These are phyloP conservation scores for Cercospora beticola DNA, from an alignment of 2,329 filamentous ascomycete species.

Conservation along the genomic window DNA sequence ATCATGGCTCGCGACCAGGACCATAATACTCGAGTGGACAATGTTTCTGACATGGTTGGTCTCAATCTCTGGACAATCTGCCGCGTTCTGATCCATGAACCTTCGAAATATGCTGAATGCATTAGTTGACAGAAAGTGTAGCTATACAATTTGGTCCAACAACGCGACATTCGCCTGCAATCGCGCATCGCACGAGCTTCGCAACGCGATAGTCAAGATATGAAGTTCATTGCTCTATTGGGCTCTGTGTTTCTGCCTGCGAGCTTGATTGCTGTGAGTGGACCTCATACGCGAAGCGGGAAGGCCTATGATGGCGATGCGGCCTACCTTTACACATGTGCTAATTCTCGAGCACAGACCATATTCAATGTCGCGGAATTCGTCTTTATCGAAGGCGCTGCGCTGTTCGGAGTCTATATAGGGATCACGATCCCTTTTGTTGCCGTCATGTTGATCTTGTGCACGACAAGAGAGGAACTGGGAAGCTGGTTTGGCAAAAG, in stretches of 20 bases:
- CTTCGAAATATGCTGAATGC: no score
- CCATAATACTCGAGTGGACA: background rate
- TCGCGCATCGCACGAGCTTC: conserved; percentile 22
- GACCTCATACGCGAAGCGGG: background rate
- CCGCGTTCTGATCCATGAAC: background rate
- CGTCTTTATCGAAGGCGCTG: conserved; percentile 19
- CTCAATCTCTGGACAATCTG: background rate
- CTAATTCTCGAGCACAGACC: conserved; percentile 19
- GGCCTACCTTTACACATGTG: conserved; percentile 5
- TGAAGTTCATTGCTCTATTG: conserved; percentile 28
- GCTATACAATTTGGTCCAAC: conserved; percentile 25
- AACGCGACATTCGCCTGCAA: conserved; percentile 23
- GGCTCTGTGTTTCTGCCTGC: conserved; percentile 29
- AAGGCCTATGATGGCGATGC: background rate
- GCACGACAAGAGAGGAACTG: background rate
- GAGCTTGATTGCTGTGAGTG: conserved; percentile 4
- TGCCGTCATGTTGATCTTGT: background rate
- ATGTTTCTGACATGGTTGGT: background rate
- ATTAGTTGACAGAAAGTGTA: conserved; percentile 15
- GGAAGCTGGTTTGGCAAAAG: background rate
- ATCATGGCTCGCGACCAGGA: background rate
- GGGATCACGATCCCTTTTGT: conserved; percentile 18
- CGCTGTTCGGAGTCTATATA: conserved; percentile 24
- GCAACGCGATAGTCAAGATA: conserved; percentile 27
- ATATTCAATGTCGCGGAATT: conserved; percentile 25